Base-by-base conservation (phyloP, 2,329 filamentous ascomycete species). In the Penicillium hordei region DNA sequence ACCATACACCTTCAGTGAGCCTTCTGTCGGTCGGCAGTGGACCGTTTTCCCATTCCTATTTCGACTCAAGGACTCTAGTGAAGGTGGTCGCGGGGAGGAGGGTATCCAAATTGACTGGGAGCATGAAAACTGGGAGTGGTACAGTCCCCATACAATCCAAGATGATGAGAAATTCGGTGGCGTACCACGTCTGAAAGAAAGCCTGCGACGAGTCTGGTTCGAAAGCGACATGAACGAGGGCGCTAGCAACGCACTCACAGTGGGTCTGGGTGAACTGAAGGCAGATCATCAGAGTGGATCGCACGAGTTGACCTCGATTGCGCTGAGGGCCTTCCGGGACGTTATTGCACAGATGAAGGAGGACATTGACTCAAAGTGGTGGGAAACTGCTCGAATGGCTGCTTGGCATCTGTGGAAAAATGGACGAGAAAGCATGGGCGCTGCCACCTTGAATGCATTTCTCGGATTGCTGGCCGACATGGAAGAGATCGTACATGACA, bases 391-490 rank as follows among this genome's bases (percentile, higher is more conserved):
- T n/a, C 77, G 83, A 15, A 79, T 83, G 74, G 78, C 77, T 2
- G 83, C 81, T 2, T 89, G 87, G 82, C 83, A 88, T 68, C 73
- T 89, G 1, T 85, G 83, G 71, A 86, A 86, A 65, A 86, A 86
- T 53, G 84, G 85, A 0, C 80, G 85, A n/a, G 84, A 86, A 60
- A 86, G 82, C 68, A 89, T 89, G 86, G 82, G 82, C 1, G 82
- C 86, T 0, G 81, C 85, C 1, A 85, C 88, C 29, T 75, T 84
- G 39, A 72, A 69, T 55, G 65, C 68, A 19, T 52, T 73, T 27
- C 48, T 72, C 3, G 46, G 52, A 3, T 59, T 70, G 1, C 53
- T 75, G 13, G 57, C 63, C 39, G 64, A 65, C 39, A 61, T 70
- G 33, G 54, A 68, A 45, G 25, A 72, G 62, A 44, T 65, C 74